These are phyloP conservation scores for Trametes polyzona DNA, from an alignment of 1,284 basidiomycete genomes.

Conservation along the genomic window DNA sequence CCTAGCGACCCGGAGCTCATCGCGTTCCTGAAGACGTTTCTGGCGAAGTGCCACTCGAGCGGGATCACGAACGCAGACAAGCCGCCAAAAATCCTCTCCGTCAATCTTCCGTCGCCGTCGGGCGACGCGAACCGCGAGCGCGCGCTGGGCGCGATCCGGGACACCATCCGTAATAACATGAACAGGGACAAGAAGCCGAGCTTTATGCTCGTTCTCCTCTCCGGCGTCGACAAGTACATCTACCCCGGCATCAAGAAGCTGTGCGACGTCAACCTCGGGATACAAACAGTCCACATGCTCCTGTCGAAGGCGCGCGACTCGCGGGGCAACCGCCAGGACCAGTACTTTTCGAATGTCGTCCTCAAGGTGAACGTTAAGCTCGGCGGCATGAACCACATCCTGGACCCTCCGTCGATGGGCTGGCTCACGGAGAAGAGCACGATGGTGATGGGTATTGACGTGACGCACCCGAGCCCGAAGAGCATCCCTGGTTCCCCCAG, in stretches of 20 bases:
- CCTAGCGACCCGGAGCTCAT: conserved; percentile 45
- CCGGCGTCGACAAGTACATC: conserved; percentile 65
- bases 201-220: conserved; percentile 68
- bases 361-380: conserved; percentile 74
- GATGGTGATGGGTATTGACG: conserved; percentile 83
- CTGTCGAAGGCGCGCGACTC: conserved; percentile 60
- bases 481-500: conserved; percentile 69
- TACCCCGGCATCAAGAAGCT: conserved; percentile 80
- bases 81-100: conserved; percentile 44
- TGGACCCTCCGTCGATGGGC: conserved; percentile 55
- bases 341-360: conserved; percentile 78
- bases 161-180: conserved; percentile 41
- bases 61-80: conserved; percentile 51
- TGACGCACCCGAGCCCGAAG: conserved; percentile 69
- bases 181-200: conserved; percentile 43
- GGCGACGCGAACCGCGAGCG: conserved; percentile 44
- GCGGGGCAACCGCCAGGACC: conserved; percentile 56
- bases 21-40: conserved; percentile 52
- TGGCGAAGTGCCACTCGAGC: conserved; percentile 52
- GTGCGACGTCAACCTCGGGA: conserved; percentile 66
- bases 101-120: conserved; percentile 31
- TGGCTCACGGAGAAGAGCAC: conserved; percentile 71
- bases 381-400: conserved; percentile 73
- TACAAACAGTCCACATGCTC: conserved; percentile 72
- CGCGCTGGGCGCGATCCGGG: conserved; percentile 46